These are phyloP conservation scores for Lentinula sp. DNA, from an alignment of 768 basidiomycete species.

Conservation along the genomic window DNA sequence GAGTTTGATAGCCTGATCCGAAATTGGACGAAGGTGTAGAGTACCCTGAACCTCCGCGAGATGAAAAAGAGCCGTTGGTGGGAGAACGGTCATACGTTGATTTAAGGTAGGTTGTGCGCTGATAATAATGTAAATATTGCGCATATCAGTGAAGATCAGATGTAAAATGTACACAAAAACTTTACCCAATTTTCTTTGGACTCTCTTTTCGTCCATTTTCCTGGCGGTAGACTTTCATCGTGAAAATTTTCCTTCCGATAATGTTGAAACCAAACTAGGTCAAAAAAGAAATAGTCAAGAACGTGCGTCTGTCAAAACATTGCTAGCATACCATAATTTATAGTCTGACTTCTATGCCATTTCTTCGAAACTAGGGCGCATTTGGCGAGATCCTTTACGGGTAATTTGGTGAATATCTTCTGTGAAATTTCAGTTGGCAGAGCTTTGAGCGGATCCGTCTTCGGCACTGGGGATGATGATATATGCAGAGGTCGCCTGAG, in stretches of 20 bases:
- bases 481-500: slow-evolving; percentile 43
- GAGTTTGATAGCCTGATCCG: slow-evolving; percentile 68
- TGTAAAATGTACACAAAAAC: slow-evolving; percentile 13
- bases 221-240: slow-evolving; percentile 68
- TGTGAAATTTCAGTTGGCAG: slow-evolving; percentile 83
- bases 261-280: slow-evolving; percentile 90
- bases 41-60: slow-evolving; percentile 35
- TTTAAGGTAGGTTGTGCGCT: slow-evolving; percentile 51
- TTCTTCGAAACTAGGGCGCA: slow-evolving; percentile 80
- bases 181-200: slow-evolving; percentile 89
- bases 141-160: neutral
- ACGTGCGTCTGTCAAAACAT: neutral
- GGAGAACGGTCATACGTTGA: slow-evolving; percentile 36
- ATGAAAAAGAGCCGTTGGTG: slow-evolving; percentile 22
- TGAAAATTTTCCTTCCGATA: slow-evolving; percentile 86
- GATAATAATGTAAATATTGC: neutral
- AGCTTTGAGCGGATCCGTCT: slow-evolving; percentile 54
- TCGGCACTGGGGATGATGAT: slow-evolving; percentile 7
- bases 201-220: slow-evolving; percentile 90
- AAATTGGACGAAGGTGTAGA: slow-evolving; percentile 33
- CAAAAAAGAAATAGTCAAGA: neutral
- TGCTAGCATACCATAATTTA: slow-evolving; percentile 72
- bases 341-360: slow-evolving; percentile 84
- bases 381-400: slow-evolving; percentile 60
- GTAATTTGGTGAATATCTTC: slow-evolving; percentile 61